Evolutionary conservation across 78 protist genomes (phyloP).

Genomic region (Dictyostelium capitatum): DNA sequence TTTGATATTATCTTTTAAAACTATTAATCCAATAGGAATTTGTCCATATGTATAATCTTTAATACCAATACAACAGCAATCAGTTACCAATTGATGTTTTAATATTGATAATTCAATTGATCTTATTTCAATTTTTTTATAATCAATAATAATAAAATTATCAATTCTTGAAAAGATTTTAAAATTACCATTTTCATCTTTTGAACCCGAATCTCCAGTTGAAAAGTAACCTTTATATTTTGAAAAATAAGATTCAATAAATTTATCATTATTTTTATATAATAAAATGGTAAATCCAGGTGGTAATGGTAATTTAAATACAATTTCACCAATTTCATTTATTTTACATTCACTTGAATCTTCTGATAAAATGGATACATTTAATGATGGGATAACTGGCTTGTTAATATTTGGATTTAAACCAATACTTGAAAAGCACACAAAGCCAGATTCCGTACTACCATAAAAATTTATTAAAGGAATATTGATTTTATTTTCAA

Average conservation of each 20-base stretch:
- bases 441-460: not conserved
- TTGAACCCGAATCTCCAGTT: constrained; percentile 89
- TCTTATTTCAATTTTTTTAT: constrained; percentile 88
- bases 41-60: not conserved
- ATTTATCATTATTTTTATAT: constrained; percentile 73
- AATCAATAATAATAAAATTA: constrained; percentile 91
- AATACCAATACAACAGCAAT: not conserved
- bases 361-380: not conserved
- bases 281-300: constrained; percentile 76
- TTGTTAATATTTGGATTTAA: no score
- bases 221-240: constrained; percentile 55
- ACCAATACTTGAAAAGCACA: not conserved
- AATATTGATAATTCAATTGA: constrained; percentile 90
- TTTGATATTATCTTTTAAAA: not conserved
- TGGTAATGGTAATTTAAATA: constrained; percentile 84
- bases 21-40: not conserved
- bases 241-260: constrained; percentile 13
- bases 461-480: not conserved
- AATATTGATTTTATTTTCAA: not conserved
- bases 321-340: constrained; percentile 70
- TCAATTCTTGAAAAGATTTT: constrained; percentile 88
- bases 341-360: not conserved
- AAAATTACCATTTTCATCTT: constrained; percentile 60
- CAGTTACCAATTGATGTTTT: constrained; percentile 42
- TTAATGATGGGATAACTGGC: not conserved